phyloP scores from a whole-genome alignment of 768 basidiomycete species.

The Dictyophora rubrovolvata region DNA sequence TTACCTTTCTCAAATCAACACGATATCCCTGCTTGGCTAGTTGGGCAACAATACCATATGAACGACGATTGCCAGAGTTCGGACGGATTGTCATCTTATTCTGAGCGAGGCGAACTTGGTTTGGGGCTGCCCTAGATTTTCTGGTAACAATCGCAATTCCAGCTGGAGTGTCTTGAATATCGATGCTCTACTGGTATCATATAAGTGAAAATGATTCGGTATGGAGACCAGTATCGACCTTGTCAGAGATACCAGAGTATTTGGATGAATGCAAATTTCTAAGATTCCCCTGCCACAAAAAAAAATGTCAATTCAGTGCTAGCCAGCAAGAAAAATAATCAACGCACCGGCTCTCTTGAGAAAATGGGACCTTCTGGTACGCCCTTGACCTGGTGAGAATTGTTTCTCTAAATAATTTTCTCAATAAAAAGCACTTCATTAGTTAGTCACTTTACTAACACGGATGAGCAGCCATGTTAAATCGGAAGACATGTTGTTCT shows the following conservation, averaged over 20 bases:
- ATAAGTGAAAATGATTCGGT: neutral
- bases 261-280: slow-evolving; percentile 85
- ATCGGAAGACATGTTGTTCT: slow-evolving; percentile 59
- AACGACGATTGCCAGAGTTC: slow-evolving; percentile 62
- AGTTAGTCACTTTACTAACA: slow-evolving; percentile 36
- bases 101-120: slow-evolving; percentile 37
- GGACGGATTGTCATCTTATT: slow-evolving; percentile 48
- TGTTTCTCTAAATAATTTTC: slow-evolving; percentile 46
- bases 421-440: neutral
- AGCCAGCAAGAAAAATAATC: neutral
- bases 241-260: slow-evolving; percentile 75
- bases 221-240: slow-evolving; percentile 31
- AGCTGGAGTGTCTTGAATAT: slow-evolving; percentile 43
- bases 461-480: slow-evolving; percentile 92
- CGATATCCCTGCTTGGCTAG: slow-evolving; percentile 61
- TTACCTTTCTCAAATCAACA: slow-evolving; percentile 67
- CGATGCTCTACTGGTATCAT: slow-evolving; percentile 42
- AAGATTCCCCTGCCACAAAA: slow-evolving; percentile 60
- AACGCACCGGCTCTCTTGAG: slow-evolving; percentile 72
- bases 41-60: slow-evolving; percentile 52
- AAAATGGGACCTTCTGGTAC: slow-evolving; percentile 64
- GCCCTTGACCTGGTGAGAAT: slow-evolving; percentile 80
- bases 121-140: slow-evolving; percentile 50
- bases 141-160: slow-evolving; percentile 54
- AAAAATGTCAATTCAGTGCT: slow-evolving; percentile 6